Base-by-base conservation (phyloP, 305 asterid genomes). In the Fraxinus platypoda region DNA sequence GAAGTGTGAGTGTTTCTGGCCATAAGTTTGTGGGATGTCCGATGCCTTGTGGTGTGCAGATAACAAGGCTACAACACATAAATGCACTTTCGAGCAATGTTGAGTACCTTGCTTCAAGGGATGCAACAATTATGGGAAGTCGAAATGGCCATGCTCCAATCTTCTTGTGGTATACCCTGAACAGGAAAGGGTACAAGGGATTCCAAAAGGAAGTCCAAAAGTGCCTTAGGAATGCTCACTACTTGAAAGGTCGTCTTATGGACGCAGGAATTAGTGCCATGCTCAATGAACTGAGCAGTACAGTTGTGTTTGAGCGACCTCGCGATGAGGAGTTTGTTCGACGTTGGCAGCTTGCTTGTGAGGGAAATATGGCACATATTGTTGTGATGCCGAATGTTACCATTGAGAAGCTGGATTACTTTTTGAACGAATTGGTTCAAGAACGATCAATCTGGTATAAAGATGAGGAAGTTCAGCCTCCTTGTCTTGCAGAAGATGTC, bases 1-100 rank as follows among this genome's bases (percentile, higher is more conserved):
- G 98, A 81, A 95, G 98, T 76, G 97, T 93, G 23, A 93, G 98
- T 34, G 98, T 95, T 41, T 95, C 98, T 21, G 98, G 97, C 17
- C 98, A 95, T 91, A 95, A 95, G 89, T 91, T 95, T 66, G 96
- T 95, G 76, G 98, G 98, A 37, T 93, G 97, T 83, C 98, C 98
- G 76, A 93, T 92, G 98, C 98, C 98, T 6, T 92, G 98, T 76
- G 98, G 98, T 41, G 94, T 93, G 54, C 97, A 95, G 78, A 54
- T 93, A 76, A 95, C 98, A 23, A 87, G 98, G 85, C 83, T 90
- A 54, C 41, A 79, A 41, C 94, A 94, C 91, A 89, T 95, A 30
- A 90, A 88, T 21, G 88, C 87, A 71, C 95, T 93, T 34, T 92
- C 98, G 2, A 90, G 94, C 7, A 92, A 93, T 74, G 94, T 95